A percentile compares a stretch with the other conserved stretches of the same genome.
These are phyloP conservation scores for Artemisia argyi DNA, from an alignment of 129 eudicot species.

Conservation along the genomic window DNA sequence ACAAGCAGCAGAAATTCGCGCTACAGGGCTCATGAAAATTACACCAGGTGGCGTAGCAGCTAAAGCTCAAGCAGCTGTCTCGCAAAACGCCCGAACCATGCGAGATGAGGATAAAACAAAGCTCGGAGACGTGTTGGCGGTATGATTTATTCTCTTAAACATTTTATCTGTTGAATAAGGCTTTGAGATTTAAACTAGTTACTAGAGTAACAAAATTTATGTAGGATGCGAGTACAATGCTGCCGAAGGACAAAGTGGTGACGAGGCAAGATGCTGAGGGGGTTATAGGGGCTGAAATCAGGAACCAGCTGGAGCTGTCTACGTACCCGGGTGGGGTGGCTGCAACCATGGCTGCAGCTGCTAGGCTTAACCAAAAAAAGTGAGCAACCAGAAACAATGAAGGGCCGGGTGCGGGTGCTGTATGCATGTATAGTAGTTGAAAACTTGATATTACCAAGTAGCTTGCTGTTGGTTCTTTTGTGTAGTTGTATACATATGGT, in stretches of 20 bases:
- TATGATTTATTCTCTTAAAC: conserved; percentile 2
- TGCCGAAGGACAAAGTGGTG: conserved; percentile 47
- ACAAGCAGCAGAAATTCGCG: conserved; percentile 61
- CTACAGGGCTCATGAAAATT: conserved; percentile 38
- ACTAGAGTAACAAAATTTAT: background rate
- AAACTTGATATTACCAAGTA: background rate
- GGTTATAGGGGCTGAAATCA: conserved; percentile 49
- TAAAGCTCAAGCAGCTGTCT: conserved; percentile 53
- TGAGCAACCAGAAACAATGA: background rate
- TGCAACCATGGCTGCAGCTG: conserved; percentile 46
- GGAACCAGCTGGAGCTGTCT: conserved; percentile 42
- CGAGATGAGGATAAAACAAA: conserved; percentile 40
- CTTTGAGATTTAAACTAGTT: background rate
- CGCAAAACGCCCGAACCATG: conserved; percentile 31
- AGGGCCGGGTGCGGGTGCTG: no score
- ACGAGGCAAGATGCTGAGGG: conserved; percentile 58
- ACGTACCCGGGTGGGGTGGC: conserved; percentile 62
- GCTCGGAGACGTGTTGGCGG: conserved; percentile 52
- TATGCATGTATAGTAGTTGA: background rate
- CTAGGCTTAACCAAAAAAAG: conserved; percentile 35
- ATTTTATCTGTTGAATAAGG: background rate
- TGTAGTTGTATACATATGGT: no score
- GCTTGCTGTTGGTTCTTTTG: background rate
- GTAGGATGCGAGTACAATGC: conserved; percentile 49
- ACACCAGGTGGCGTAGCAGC: conserved; percentile 53